Evolutionary conservation across 768 basidiomycete genomes (phyloP).

Genomic region (Naganishia randhawae): DNA sequence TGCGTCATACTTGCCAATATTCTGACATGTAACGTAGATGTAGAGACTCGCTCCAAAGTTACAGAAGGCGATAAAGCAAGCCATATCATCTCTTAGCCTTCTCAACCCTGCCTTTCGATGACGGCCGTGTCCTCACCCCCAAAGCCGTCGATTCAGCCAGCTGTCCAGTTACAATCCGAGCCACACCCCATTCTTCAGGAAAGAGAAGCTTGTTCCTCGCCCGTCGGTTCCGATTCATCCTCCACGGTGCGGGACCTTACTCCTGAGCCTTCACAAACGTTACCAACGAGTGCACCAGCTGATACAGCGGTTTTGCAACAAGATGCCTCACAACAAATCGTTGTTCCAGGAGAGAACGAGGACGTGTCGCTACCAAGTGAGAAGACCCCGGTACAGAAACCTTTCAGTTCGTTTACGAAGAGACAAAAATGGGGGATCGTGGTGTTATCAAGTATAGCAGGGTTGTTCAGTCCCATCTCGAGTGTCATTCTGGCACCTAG

Average conservation of each 20-base stretch:
- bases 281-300: background rate
- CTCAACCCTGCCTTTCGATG: background rate
- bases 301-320: background rate
- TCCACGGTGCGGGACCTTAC: conserved; percentile 7
- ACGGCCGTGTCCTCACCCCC: background rate
- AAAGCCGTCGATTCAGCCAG: background rate
- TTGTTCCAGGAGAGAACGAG: background rate
- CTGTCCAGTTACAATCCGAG: background rate
- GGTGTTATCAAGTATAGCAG: conserved; percentile 36
- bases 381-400: conserved; percentile 1
- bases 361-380: background rate
- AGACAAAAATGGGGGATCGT: conserved; percentile 33
- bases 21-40: too few relatives aligned
- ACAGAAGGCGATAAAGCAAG: too few relatives aligned
- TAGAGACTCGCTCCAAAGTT: background rate
- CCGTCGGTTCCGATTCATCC: conserved; percentile 6
- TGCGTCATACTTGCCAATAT: background rate
- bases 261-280: background rate
- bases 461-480: conserved; percentile 57
- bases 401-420: conserved; percentile 26
- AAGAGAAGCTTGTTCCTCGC: background rate
- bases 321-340: background rate
- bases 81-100: too few relatives aligned
- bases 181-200: background rate
- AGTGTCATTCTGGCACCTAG: conserved; percentile 76